Evolutionary conservation across 1,284 basidiomycete genomes (phyloP).

Genomic region (Cerioporus squamosus): DNA sequence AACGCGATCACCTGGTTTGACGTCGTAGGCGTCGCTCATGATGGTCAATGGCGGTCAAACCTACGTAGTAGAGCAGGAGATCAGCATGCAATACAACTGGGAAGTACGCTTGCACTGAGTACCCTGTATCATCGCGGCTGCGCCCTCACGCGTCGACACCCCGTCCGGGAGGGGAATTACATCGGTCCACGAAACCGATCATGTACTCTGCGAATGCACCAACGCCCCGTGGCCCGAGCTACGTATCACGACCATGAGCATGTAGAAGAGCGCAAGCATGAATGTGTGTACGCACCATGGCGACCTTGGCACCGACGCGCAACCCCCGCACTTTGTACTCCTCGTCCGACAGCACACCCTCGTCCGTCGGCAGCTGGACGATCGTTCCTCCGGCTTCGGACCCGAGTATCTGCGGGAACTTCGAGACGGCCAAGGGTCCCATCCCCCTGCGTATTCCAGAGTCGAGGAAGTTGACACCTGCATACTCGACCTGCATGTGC

Average conservation of each 20-base stretch:
- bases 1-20: slow-evolving; percentile 75
- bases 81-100: too few relatives aligned
- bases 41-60: not conserved
- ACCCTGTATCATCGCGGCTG: slow-evolving; percentile 51
- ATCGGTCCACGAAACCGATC: slow-evolving; percentile 31
- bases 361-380: slow-evolving; percentile 69
- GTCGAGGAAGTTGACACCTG: slow-evolving; percentile 88
- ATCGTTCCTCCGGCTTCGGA: slow-evolving; percentile 82
- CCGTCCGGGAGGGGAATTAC: slow-evolving; percentile 60
- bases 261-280: not conserved
- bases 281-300: slow-evolving; percentile 48
- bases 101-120: too few relatives aligned
- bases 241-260: too few relatives aligned
- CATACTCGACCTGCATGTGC: slow-evolving; percentile 53
- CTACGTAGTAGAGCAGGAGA: not conserved
- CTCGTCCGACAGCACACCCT: slow-evolving; percentile 52
- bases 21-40: slow-evolving; percentile 82
- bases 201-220: slow-evolving; percentile 31
- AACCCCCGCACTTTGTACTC: slow-evolving; percentile 63
- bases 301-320: slow-evolving; percentile 64
- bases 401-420: slow-evolving; percentile 78
- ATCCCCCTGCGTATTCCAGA: slow-evolving; percentile 67
- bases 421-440: slow-evolving; percentile 50
- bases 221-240: too few relatives aligned
- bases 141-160: slow-evolving; percentile 67